Evolutionary conservation across 352 stramenopile genomes (phyloP), one percentile per base, ranked within the genome.

Genomic region (Globisporangium rhizosaccharum): DNA sequence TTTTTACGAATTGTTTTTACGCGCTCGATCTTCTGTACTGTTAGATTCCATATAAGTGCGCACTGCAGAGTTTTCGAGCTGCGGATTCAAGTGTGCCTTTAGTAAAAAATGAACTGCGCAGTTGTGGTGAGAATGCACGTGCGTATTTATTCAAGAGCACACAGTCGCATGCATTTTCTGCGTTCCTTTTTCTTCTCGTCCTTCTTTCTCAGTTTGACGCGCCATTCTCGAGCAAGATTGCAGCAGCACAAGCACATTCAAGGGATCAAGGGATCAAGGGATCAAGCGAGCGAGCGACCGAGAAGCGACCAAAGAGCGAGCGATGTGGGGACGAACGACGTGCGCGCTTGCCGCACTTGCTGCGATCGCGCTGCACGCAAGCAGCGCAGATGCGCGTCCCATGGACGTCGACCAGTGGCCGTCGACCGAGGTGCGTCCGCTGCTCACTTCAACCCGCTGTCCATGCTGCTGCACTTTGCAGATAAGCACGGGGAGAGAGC

Each of bases 401-500:
- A 89, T 89, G 79, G 82, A 94, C 52, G 81, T 94, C 42, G 80
- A 94, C 50, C 74, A 84, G 59, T 94, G 85, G 85, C 85, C 85
- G 36, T 91, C 85, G 9, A 80, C 72, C 9, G 85, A 94, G 80
- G 84, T 94, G 58, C 60, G 72, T 57, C 15, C 5, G 17, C 8
- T 20, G 37, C 15, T 6, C 17, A 9, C 30, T 23, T 55, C 30
- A 56, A 44, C 49, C 49, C 28, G 23, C 51, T 37, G 10, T 18
- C 2, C 15, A 12, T 12, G 41, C 41, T 15, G 23, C 23, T n/a
- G 41, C 41, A 47, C 15, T 3, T 6, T 7, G 18, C 14, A 6
- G 28, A 33, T 6, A 33, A 33, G 28, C 28, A 10, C 2, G 14
- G 1, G 41, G 18, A 18, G 28, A n/a, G 28, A 46, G 30, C 5